A percentile compares a stretch with the other conserved stretches of the same genome.
Evolutionary conservation across 2,329 filamentous ascomycete species (phyloP).

Genomic region (Aspergillus sp.): DNA sequence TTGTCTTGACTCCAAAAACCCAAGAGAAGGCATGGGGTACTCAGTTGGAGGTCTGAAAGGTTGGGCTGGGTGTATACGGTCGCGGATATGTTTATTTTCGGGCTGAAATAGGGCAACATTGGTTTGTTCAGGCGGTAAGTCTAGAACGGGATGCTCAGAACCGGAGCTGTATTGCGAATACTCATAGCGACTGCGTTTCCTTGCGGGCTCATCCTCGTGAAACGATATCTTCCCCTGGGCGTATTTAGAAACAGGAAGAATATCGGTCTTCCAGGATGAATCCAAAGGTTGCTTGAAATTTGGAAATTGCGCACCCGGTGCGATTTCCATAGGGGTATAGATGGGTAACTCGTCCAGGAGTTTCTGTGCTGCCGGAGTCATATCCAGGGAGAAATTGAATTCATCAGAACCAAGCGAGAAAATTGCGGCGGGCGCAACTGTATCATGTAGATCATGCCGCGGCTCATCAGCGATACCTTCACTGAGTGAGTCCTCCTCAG

Average conservation of each 20-base stretch:
- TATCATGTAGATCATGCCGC: conserved; percentile 43
- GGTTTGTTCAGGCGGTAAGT: conserved; percentile 66
- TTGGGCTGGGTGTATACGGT: conserved; percentile 85
- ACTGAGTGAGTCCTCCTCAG: conserved; percentile 58
- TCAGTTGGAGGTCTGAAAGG: conserved; percentile 92
- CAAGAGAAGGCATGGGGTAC: conserved; percentile 82
- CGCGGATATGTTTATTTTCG: conserved; percentile 84
- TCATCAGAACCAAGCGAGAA: conserved; percentile 82
- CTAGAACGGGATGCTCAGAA: conserved; percentile 51
- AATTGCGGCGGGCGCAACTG: conserved; percentile 68
- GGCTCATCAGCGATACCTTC: conserved; percentile 49
- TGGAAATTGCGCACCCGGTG: conserved; percentile 59
- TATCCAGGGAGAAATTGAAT: conserved; percentile 74
- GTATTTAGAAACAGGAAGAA: conserved; percentile 82
- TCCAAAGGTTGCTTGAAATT: conserved; percentile 65
- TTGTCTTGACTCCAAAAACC: conserved; percentile 83
- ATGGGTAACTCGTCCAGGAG: conserved; percentile 79
- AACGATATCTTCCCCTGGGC: conserved; percentile 78
- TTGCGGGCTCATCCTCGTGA: conserved; percentile 62
- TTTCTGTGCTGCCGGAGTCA: conserved; percentile 72
- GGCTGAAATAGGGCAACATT: conserved; percentile 86
- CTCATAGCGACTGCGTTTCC: conserved; percentile 78
- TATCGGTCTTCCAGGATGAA: conserved; percentile 70
- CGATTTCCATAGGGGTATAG: conserved; percentile 62
- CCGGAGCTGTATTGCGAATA: conserved; percentile 73